Evolutionary conservation across 106 monocot genomes (phyloP).

Genomic region (Dendrobium huoshanense): DNA sequence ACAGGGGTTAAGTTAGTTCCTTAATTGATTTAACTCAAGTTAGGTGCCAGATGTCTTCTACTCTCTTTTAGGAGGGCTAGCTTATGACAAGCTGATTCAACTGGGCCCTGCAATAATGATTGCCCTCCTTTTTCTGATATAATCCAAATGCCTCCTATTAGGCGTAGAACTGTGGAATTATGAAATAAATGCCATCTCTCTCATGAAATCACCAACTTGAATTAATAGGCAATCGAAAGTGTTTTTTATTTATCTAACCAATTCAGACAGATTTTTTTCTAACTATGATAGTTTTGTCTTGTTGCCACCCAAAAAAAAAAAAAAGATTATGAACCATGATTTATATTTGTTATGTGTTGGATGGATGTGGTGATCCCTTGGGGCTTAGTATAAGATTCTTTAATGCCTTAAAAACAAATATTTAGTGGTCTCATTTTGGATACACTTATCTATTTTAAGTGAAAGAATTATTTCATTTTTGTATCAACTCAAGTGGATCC

Average conservation of each 20-base stretch:
- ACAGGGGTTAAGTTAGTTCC: background rate
- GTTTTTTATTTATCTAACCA: no score
- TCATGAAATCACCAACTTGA: background rate
- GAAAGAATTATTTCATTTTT: no score
- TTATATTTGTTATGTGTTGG: no score
- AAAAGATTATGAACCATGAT: background rate
- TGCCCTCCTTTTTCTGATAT: background rate
- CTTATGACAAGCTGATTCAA: background rate
- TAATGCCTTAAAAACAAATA: no score
- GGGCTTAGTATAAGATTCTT: no score
- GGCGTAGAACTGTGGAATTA: background rate
- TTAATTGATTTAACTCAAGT: background rate
- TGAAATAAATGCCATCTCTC: background rate
- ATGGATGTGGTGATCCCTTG: no score
- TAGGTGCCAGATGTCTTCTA: background rate
- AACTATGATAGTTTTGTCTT: background rate
- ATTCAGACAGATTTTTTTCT: background rate
- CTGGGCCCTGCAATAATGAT: background rate
- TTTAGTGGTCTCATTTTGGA: no score
- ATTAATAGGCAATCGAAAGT: no score
- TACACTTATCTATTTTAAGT: no score
- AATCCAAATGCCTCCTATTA: background rate
- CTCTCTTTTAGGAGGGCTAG: background rate
- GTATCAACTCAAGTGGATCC: no score
- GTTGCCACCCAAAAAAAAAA: background rate